phyloP scores from a whole-genome alignment of 164 flowering plant genomes.

The Vitis rotundifolia region DNA sequence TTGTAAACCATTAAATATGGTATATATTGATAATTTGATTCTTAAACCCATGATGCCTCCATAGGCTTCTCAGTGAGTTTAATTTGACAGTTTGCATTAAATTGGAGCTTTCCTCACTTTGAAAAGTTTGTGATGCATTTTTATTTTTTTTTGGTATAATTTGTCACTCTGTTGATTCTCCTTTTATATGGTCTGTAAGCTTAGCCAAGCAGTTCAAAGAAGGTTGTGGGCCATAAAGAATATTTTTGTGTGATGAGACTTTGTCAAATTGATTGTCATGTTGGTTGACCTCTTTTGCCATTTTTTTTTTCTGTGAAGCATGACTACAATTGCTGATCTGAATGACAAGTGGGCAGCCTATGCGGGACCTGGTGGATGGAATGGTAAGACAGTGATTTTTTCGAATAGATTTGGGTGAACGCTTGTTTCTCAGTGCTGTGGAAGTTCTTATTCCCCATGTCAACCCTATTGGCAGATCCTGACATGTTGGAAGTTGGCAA shows the following conservation, averaged over 20 bases:
- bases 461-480: constrained; percentile 55
- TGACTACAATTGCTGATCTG: constrained; percentile 88
- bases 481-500: constrained; percentile 99
- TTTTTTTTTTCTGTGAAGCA: constrained; percentile 38
- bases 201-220: too few species aligned
- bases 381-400: constrained; percentile 55
- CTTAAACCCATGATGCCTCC: too few species aligned
- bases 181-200: background rate
- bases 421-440: background rate
- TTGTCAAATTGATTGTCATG: too few species aligned
- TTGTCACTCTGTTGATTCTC: background rate
- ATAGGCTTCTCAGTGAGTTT: too few species aligned
- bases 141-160: background rate
- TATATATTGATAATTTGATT: too few species aligned
- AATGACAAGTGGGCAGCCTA: constrained; percentile 97
- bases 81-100: background rate
- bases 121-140: background rate
- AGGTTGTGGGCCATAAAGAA: too few species aligned
- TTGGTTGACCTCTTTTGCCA: constrained; percentile 11
- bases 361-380: constrained; percentile 99
- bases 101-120: background rate
- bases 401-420: background rate
- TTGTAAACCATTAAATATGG: too few species aligned
- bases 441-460: background rate
- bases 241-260: too few species aligned